These are phyloP conservation scores for Kentomonas sorsogonicus DNA, from an alignment of 208 protist species.

Conservation along the genomic window DNA sequence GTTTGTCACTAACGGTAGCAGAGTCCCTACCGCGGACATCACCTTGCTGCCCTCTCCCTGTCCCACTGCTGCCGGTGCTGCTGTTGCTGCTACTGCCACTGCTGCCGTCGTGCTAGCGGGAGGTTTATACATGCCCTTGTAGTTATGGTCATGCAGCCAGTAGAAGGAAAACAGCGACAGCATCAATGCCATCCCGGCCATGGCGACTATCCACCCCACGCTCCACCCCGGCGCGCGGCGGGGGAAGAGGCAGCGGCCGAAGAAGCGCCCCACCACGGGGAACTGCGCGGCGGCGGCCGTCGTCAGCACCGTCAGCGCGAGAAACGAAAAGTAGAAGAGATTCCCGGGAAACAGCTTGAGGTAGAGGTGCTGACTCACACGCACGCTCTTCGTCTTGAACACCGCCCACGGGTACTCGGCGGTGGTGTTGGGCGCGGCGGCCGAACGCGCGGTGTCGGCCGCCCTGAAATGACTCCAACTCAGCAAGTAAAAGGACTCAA, in stretches of 20 bases:
- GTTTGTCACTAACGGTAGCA: too few relatives aligned
- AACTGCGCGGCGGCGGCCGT: too few relatives aligned
- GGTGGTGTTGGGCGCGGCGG: too few relatives aligned
- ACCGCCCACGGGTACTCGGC: too few relatives aligned
- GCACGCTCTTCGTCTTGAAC: conserved; percentile 31
- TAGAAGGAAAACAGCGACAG: conserved; percentile 44
- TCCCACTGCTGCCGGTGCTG: too few relatives aligned
- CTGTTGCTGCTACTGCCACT: too few relatives aligned
- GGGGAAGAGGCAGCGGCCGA: conserved; percentile 22
- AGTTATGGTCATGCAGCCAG: conserved; percentile 66
- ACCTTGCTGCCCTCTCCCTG: too few relatives aligned
- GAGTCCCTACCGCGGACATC: too few relatives aligned
- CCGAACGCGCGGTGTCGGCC: too few relatives aligned
- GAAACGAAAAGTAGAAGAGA: conserved; percentile 56
- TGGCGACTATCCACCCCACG: conserved; percentile 23
- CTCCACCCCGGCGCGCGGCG: conserved; percentile 21
- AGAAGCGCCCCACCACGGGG: conserved; percentile 18
- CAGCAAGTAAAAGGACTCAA: too few relatives aligned
- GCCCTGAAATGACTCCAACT: too few relatives aligned
- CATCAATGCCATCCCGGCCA: conserved; percentile 22
- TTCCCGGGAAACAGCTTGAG: conserved; percentile 67
- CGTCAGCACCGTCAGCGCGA: conserved; percentile 22
- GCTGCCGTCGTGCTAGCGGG: conserved; percentile 8
- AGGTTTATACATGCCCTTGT: conserved; percentile 23
- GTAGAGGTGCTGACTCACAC: conserved; percentile 17